Evolutionary conservation across 129 eudicot genomes (phyloP), one percentile per base, ranked within the genome.

Genomic region (Lonicera japonica): DNA sequence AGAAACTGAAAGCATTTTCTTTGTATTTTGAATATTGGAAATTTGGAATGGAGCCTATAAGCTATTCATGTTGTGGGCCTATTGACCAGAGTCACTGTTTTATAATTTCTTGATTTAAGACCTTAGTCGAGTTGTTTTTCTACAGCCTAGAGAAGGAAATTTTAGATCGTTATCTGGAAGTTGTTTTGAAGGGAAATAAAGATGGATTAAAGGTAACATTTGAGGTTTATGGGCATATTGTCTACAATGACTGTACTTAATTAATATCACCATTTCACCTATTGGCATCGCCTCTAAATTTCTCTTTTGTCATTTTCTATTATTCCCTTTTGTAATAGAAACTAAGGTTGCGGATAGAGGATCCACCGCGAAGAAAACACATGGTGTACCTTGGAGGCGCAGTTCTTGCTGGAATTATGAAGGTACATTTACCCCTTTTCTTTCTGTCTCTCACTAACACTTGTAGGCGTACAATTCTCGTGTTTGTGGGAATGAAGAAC

Each of bases 381-480:
- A 92, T 92, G 98, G 98, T 92, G 76, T 92, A 92, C 77, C 96
- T 92, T 59, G 96, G 96, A 47, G 98, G 98, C 63, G 98, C 98
- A 60, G 96, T 87, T 75, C 97, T 91, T 70, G 98, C 96, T 22
- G 98, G 98, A 75, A 87, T 87, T 70, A 92, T 92, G 98, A 92
- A 87, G 96, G 96, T 92, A 39, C 46, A 43, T 29, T 18, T n/a
- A 57, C 48, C 68, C 41, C 68, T 59, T 40, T 11, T 64, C 39
- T 40, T 25, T 56, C 47, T 38, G n/a, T n/a, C 21, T 11, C 54
- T 21, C 17, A 13, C 29, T 11, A n/a, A n/a, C n/a, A n/a, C n/a
- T n/a, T n/a, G n/a, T n/a, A n/a, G n/a, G n/a, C n/a, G n/a, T n/a
- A n/a, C n/a, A n/a, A n/a, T n/a, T n/a, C n/a, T n/a, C n/a, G n/a